phyloP scores from a whole-genome alignment of 2,329 filamentous ascomycete genomes.

The Trichoderma semiorbis region DNA sequence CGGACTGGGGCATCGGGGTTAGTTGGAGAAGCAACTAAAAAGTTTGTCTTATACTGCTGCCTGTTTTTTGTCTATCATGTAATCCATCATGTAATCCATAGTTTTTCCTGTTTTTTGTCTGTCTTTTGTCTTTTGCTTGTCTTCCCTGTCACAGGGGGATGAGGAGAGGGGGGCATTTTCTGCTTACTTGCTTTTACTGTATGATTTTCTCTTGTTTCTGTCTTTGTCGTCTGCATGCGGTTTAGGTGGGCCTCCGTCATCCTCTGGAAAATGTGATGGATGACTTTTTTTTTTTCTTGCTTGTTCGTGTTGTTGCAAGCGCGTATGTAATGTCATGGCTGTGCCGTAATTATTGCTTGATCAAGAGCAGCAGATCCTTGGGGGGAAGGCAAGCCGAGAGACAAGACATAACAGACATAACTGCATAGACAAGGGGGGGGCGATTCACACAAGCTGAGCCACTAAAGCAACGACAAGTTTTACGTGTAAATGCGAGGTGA shows the following conservation, averaged over 20 bases:
- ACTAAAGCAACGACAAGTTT: neutral
- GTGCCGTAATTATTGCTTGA: neutral
- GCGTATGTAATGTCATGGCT: neutral
- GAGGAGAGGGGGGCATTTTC: neutral
- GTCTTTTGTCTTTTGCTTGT: neutral
- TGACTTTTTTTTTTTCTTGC: neutral
- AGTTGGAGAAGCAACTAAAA: neutral
- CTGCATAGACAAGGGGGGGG: neutral
- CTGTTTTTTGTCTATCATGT: neutral
- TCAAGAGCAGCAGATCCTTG: neutral
- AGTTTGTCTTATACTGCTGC: neutral
- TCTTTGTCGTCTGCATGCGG: neutral
- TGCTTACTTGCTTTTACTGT: neutral
- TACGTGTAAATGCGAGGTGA: neutral
- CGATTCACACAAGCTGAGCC: neutral
- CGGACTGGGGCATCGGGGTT: neutral
- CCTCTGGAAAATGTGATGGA: neutral
- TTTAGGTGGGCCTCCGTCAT: neutral
- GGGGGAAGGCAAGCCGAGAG: neutral
- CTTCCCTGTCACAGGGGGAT: neutral
- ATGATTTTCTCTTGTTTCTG: neutral
- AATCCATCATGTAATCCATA: too few relatives aligned
- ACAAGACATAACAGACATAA: neutral
- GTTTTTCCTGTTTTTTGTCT: neutral
- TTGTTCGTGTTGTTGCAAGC: neutral